Base-by-base conservation (phyloP, 1,284 basidiomycete species). In the Ganoderma multipileum region DNA sequence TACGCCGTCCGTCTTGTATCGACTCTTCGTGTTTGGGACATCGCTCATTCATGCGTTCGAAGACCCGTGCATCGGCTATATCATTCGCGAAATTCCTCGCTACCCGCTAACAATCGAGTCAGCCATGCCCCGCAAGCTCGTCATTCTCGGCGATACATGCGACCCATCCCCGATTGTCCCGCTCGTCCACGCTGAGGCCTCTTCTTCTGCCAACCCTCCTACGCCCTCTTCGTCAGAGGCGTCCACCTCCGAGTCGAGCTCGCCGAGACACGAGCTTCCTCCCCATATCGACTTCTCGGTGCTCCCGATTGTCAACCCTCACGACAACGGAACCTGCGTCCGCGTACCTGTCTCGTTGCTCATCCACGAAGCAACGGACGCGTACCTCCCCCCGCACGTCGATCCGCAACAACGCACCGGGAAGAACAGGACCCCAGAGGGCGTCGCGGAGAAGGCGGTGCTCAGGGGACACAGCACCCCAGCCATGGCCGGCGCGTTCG, bases 321-420 rank as follows among this genome's bases (percentile, higher is more conserved):
- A 41, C 26, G 62, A 52, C 14, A 65, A 20, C 52, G 70, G 60
- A 0, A n/a, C 28, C 23, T 36, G 36, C 3, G 55, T 71, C 6
- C 55, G 59, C 3, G 47, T 72, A 2, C 71, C 75, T 0, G 75
- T 79, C 2, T 72, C 76, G 44, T 72, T 95, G 12, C 85, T 90
- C 63, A 84, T 91, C 7, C 95, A 97, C 79, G 95, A 97, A 81
- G 91, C 93, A 26, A 96, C 95, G 3, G 95, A 97, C 78, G 90
- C 91, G 0, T 88, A 86, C 72, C 90, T 97, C 42, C 91, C 94
- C 2, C 76, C 72, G 5, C 71, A 81, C 52, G 81, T 89, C 64
- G 88, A 89, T 74, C 80, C 83, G 14, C 70, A 74, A n/a, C 78
- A 82, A 39, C 83, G 73, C 42, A 78, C 83, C 1, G 79, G 79